Base-by-base conservation (phyloP, 352 stramenopile species). In the Pythium monospermum region DNA sequence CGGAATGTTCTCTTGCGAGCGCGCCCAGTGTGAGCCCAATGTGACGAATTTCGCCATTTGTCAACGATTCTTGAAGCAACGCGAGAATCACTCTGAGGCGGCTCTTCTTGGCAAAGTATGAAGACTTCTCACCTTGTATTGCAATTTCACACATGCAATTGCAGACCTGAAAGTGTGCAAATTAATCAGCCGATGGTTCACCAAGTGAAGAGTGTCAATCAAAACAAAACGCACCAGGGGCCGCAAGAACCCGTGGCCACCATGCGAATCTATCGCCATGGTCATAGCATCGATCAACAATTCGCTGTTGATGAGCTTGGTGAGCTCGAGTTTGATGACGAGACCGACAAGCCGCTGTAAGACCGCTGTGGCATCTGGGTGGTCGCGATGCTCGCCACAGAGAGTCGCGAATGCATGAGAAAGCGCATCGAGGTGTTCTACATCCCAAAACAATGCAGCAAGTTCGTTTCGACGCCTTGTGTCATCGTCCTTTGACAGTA, bases 271-370 rank as follows among this genome's bases (percentile, higher is more conserved):
- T 13, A 59, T 36, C 11, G 36, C 48, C 13, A 49, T 2, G 2
- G 32, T 49, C 21, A 61, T 36, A 10, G 53, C 37, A 18, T 49
- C 53, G 6, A 61, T 36, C 37, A 61, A 37, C 3, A 49, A 27
- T 23, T 49, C 53, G 18, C 44, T 33, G 22, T 61, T 45, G 21
- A 61, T 49, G 7, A 61, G 28, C 25, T 32, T 12, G 1, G 30
- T 30, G 16, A 61, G 27, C 11, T 53, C 43, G 25, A 61, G 53
- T n/a, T 61, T 26, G 19, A 61, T 54, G 6, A 61, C 53, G 8
- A 61, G 25, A 3, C 37, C 53, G 5, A 61, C 45, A 2, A 61
- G 36, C 0, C 40, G 53, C 36, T 54, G 53, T 6, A 61, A 37
- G 3, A 61, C 38, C 27, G 21, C 36, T 18, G 39, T 37, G 4